Conservation (phyloP, 1,139 yeast species). For the Candida labiduridarum region DNA sequence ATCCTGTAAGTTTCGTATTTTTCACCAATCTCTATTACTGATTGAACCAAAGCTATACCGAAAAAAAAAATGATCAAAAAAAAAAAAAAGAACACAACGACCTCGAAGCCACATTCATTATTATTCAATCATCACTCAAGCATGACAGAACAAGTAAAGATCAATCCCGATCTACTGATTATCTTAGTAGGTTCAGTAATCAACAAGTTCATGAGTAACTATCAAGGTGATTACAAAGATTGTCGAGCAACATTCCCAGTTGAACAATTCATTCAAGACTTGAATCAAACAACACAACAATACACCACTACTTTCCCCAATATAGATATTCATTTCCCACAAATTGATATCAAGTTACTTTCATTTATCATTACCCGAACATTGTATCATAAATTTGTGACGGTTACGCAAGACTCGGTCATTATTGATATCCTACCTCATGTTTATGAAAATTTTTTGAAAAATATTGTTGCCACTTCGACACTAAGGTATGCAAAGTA, state of each 20-base stretch:
- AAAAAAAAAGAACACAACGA: too few relatives aligned
- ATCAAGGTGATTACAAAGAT: conserved; percentile 17
- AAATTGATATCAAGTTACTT: conserved; percentile 16
- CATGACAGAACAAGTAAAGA: conserved; percentile 18
- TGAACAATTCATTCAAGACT: conserved; percentile 20
- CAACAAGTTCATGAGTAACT: conserved; percentile 24
- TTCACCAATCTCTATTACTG: too few relatives aligned
- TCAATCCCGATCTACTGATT: conserved; percentile 19
- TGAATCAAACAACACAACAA: conserved; percentile 20
- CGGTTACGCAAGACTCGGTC: conserved; percentile 20
- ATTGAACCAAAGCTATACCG: too few relatives aligned
- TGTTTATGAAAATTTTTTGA: conserved; percentile 22
- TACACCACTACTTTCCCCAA: conserved; percentile 19
- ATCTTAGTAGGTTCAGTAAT: conserved; percentile 35
- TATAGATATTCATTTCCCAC: conserved; percentile 16
- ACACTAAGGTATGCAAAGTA: conserved; percentile 27
- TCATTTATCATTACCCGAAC: conserved; percentile 17
- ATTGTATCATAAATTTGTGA: conserved; percentile 22
- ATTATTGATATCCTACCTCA: conserved; percentile 21
- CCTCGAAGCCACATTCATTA: too few relatives aligned
- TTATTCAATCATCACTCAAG: not conserved
- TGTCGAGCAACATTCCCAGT: conserved; percentile 20
- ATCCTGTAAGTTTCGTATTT: too few relatives aligned
- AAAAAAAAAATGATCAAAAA: too few relatives aligned
- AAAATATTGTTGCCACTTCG: conserved; percentile 28